These are phyloP conservation scores for Beauveria bassiana DNA, from an alignment of 2,329 filamentous ascomycete species.

Conservation along the genomic window DNA sequence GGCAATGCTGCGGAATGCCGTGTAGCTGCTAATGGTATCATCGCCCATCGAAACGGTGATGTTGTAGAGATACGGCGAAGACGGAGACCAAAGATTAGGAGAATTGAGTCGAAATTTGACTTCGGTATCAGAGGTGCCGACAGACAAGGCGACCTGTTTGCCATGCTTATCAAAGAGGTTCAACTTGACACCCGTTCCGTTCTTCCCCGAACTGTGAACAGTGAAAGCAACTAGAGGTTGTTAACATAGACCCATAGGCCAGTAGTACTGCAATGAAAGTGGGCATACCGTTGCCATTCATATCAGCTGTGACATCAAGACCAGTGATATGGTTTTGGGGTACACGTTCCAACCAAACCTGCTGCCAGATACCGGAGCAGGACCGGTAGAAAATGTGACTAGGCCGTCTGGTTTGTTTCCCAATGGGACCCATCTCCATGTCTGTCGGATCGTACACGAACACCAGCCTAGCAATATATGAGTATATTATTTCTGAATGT, in stretches of 20 bases:
- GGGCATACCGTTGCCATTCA: constrained; percentile 36
- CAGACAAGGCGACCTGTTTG: constrained; percentile 33
- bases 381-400: constrained; percentile 64
- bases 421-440: constrained; percentile 51
- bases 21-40: constrained; percentile 56
- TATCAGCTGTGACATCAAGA: constrained; percentile 51
- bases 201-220: constrained; percentile 37
- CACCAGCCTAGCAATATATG: constrained; percentile 35
- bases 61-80: constrained; percentile 56
- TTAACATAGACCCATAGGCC: not conserved
- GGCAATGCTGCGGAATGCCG: constrained; percentile 59
- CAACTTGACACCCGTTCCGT: constrained; percentile 28
- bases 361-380: constrained; percentile 69
- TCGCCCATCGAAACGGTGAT: constrained; percentile 44
- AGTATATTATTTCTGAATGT: not conserved
- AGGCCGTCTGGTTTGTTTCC: constrained; percentile 52
- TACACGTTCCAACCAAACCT: constrained; percentile 62
- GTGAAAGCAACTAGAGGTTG: constrained; percentile 42
- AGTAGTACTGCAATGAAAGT: no score
- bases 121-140: constrained; percentile 37
- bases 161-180: constrained; percentile 29
- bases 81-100: constrained; percentile 57
- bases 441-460: constrained; percentile 64
- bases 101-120: constrained; percentile 49
- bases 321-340: constrained; percentile 49